A percentile compares a stretch with the other conserved stretches of the same genome.
These are phyloP conservation scores for Saccharomyces hybrid DNA, from an alignment of 1,139 yeast species.

Conservation along the genomic window DNA sequence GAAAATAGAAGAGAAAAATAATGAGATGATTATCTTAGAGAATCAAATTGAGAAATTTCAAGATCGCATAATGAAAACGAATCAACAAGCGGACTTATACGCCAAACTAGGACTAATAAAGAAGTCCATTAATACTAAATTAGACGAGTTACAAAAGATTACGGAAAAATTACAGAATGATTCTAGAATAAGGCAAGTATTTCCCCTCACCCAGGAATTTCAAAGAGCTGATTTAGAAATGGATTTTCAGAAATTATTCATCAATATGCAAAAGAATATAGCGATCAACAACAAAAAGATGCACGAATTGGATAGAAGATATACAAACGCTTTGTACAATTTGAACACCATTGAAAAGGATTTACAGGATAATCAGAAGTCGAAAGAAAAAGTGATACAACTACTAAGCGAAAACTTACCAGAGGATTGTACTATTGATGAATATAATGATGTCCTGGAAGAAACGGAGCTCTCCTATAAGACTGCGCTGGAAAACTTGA, in stretches of 20 bases:
- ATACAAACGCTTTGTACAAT: constrained; percentile 17
- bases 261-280: constrained; percentile 19
- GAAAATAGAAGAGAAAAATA: constrained; percentile 38
- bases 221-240: constrained; percentile 14
- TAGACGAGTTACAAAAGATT: constrained; percentile 11
- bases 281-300: constrained; percentile 13
- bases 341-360: constrained; percentile 15
- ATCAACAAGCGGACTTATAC: constrained; percentile 51
- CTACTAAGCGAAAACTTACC: constrained; percentile 26
- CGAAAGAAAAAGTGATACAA: constrained; percentile 4
- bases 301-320: constrained; percentile 10
- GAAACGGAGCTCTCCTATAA: constrained; percentile 56
- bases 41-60: constrained; percentile 48
- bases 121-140: constrained; percentile 16
- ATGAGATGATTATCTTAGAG: constrained; percentile 40
- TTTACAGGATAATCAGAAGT: constrained; percentile 6
- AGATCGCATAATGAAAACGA: constrained; percentile 43
- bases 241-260: constrained; percentile 17
- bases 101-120: constrained; percentile 44
- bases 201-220: neutral
- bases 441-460: constrained; percentile 42
- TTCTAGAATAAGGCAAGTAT: constrained; percentile 5
- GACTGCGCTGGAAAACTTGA: constrained; percentile 52
- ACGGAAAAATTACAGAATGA: constrained; percentile 13
- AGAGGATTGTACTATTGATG: constrained; percentile 42